phyloP scores from a whole-genome alignment of 352 stramenopile species.

The Bremia lactucae region DNA sequence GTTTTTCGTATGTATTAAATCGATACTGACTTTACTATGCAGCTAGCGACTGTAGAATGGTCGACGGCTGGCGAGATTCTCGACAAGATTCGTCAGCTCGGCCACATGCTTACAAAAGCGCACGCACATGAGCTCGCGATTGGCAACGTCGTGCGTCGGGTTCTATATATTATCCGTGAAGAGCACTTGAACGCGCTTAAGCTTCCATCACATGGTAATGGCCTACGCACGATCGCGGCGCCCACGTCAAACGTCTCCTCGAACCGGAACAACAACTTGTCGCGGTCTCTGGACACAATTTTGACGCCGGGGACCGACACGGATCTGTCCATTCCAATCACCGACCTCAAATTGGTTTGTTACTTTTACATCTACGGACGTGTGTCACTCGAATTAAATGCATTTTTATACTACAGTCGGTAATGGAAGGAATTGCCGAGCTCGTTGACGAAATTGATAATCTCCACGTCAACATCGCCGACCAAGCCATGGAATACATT shows the following conservation, averaged over 20 bases:
- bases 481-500: constrained; percentile 94
- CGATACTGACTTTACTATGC: background rate
- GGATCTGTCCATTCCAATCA: constrained; percentile 74
- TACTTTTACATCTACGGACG: background rate
- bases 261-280: constrained; percentile 51
- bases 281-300: constrained; percentile 70
- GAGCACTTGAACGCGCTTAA: constrained; percentile 75
- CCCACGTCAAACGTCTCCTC: constrained; percentile 11
- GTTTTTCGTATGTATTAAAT: constrained; percentile 2
- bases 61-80: constrained; percentile 70
- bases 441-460: constrained; percentile 93
- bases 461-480: constrained; percentile 92
- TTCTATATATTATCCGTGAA: constrained; percentile 85
- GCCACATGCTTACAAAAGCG: constrained; percentile 73
- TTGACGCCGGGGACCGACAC: constrained; percentile 69
- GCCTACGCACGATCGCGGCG: constrained; percentile 6
- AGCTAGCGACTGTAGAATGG: constrained; percentile 76
- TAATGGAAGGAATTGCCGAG: constrained; percentile 93
- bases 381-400: background rate
- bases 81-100: constrained; percentile 74
- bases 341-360: constrained; percentile 67
- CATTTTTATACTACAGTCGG: constrained; percentile 38
- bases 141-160: constrained; percentile 82
- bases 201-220: constrained; percentile 14
- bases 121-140: constrained; percentile 79